phyloP scores from a whole-genome alignment of 192 early-diverging fungal genomes.

The Jimgerdemannia lactiflua region DNA sequence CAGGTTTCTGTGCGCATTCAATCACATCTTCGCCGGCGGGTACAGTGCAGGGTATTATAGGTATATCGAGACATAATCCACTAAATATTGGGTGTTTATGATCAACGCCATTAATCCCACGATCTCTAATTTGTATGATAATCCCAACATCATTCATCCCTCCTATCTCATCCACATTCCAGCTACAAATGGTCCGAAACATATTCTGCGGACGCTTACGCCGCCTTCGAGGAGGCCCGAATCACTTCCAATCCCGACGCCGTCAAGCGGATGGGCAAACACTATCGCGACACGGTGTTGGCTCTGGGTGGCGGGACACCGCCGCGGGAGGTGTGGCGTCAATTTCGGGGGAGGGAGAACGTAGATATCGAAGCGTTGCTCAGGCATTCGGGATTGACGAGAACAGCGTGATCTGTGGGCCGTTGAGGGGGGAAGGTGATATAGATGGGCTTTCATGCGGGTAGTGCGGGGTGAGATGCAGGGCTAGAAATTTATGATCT shows the following conservation, averaged over 20 bases:
- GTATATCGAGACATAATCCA: slow-evolving; percentile 5
- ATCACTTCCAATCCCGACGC: not conserved
- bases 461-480: not conserved
- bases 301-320: slow-evolving; percentile 54
- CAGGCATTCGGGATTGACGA: slow-evolving; percentile 43
- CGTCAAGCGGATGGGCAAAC: slow-evolving; percentile 29
- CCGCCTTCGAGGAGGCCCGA: slow-evolving; percentile 49
- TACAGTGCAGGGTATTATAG: slow-evolving; percentile 60
- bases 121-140: not conserved
- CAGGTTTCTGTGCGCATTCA: slow-evolving; percentile 54
- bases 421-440: too few species aligned
- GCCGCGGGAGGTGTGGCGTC: slow-evolving; percentile 50
- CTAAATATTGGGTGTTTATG: too few species aligned
- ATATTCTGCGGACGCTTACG: slow-evolving; percentile 62
- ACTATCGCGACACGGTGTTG: slow-evolving; percentile 55
- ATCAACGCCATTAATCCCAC: too few species aligned
- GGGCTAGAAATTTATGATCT: too few species aligned
- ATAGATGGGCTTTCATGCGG: too few species aligned
- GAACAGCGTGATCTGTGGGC: not conserved
- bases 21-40: slow-evolving; percentile 57
- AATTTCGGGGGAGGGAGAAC: slow-evolving; percentile 47
- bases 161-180: not conserved
- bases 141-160: not conserved
- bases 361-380: slow-evolving; percentile 51
- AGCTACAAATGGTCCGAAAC: slow-evolving; percentile 64